Percentiles rank a stretch among this genome's conserved stretches.
Conservation (phyloP, 768 basidiomycete species). For the Collybiopsis luxurians region DNA sequence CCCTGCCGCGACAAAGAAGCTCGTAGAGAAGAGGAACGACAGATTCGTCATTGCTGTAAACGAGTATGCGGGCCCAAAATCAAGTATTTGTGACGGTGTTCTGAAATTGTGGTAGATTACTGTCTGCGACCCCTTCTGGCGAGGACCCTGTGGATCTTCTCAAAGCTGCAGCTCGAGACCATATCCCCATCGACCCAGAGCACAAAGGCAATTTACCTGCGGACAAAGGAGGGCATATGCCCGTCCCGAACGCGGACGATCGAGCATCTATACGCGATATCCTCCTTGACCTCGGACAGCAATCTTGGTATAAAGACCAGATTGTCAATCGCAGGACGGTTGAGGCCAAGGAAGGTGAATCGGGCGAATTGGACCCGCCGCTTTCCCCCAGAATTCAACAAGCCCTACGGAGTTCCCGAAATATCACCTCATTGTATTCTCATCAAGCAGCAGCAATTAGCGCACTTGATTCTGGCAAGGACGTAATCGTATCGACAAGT, state of each 20-base stretch:
- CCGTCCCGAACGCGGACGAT: constrained; percentile 39
- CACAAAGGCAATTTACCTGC: constrained; percentile 7
- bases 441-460: constrained; percentile 74
- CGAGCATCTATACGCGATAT: constrained; percentile 59
- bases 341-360: constrained; percentile 47
- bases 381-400: constrained; percentile 54
- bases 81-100: background rate
- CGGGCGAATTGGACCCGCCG: constrained; percentile 47
- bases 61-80: constrained; percentile 45
- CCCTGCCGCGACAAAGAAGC: constrained; percentile 58
- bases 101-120: constrained; percentile 47
- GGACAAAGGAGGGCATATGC: constrained; percentile 7
- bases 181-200: constrained; percentile 67
- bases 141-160: constrained; percentile 67
- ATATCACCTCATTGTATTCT: constrained; percentile 60
- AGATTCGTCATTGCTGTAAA: constrained; percentile 63
- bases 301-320: constrained; percentile 70
- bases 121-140: constrained; percentile 38
- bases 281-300: constrained; percentile 52
- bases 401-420: constrained; percentile 56
- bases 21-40: constrained; percentile 69
- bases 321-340: constrained; percentile 57
- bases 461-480: constrained; percentile 49
- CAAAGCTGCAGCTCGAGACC: constrained; percentile 63
- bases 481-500: constrained; percentile 87